Evolutionary conservation across 2,329 filamentous ascomycete genomes (phyloP).

Genomic region (Neonectria coccinea): DNA sequence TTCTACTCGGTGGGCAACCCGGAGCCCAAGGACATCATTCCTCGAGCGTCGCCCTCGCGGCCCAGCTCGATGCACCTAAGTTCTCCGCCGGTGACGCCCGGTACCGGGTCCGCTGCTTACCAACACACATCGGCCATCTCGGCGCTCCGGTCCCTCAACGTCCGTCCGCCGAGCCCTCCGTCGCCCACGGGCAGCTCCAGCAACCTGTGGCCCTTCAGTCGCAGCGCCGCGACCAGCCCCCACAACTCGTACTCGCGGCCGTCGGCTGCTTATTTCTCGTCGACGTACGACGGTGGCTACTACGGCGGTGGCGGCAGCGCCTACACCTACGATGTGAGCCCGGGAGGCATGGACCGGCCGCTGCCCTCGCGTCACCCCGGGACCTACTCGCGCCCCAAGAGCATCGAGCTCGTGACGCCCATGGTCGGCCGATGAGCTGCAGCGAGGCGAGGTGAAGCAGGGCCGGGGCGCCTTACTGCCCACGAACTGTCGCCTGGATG

Average conservation of each 20-base stretch:
- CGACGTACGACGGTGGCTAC: constrained; percentile 64
- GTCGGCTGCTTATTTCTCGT: constrained; percentile 59
- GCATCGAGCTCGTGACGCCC: constrained; percentile 73
- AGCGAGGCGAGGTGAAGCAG: constrained; percentile 4
- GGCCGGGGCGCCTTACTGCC: background rate
- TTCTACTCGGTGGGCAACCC: constrained; percentile 59
- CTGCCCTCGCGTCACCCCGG: constrained; percentile 67
- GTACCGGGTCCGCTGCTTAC: constrained; percentile 47
- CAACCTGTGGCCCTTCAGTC: constrained; percentile 66
- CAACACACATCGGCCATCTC: constrained; percentile 65
- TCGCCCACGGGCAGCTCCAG: constrained; percentile 60
- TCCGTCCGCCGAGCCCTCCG: constrained; percentile 66
- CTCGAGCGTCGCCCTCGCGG: constrained; percentile 71
- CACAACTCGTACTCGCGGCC: constrained; percentile 62
- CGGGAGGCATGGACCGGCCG: constrained; percentile 63
- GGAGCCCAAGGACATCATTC: constrained; percentile 72
- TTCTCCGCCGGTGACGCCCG: constrained; percentile 64
- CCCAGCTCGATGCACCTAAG: constrained; percentile 66
- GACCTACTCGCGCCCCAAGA: constrained; percentile 68
- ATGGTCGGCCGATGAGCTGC: constrained; percentile 61
- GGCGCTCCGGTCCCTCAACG: constrained; percentile 65
- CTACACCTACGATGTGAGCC: constrained; percentile 53
- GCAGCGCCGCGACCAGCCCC: constrained; percentile 64
- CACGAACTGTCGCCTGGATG: constrained; percentile 8
- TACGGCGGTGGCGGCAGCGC: constrained; percentile 44